Percentiles rank a stretch among this genome's conserved stretches.
phyloP scores from a whole-genome alignment of 129 eudicot genomes.

The Flaveria trinervia region DNA sequence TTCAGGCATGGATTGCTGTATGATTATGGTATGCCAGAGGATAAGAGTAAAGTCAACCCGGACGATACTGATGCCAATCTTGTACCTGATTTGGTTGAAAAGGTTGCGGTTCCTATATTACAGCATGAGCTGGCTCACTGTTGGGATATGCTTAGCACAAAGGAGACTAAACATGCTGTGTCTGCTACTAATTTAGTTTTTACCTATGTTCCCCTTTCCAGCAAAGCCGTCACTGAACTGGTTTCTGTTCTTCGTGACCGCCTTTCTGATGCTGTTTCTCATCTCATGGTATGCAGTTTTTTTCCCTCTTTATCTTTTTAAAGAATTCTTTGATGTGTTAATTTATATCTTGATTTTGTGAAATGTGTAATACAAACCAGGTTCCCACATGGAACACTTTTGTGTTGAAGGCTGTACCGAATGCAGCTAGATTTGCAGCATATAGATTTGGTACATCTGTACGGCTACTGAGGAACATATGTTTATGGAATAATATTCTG shows the following conservation, averaged over 20 bases:
- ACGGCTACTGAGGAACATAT: slow-evolving; percentile 81
- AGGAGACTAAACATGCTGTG: slow-evolving; percentile 78
- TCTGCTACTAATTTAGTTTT: slow-evolving; percentile 67
- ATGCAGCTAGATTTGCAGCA: slow-evolving; percentile 84
- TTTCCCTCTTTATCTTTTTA: too few relatives aligned
- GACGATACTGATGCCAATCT: slow-evolving; percentile 75
- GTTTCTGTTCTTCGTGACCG: slow-evolving; percentile 69
- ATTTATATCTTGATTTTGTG: slow-evolving; percentile 15
- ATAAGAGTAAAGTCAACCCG: slow-evolving; percentile 43
- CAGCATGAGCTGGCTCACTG: slow-evolving; percentile 71
- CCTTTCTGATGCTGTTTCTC: slow-evolving; percentile 70
- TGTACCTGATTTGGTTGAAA: slow-evolving; percentile 81
- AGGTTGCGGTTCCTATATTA: slow-evolving; percentile 83
- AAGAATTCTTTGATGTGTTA: neutral
- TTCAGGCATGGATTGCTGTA: slow-evolving; percentile 80
- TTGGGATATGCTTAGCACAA: slow-evolving; percentile 89
- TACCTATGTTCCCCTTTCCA: slow-evolving; percentile 64
- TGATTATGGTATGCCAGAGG: slow-evolving; percentile 69
- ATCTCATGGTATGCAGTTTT: slow-evolving; percentile 53
- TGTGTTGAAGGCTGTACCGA: slow-evolving; percentile 83
- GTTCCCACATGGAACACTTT: slow-evolving; percentile 87
- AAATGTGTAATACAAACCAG: slow-evolving; percentile 32
- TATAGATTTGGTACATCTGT: slow-evolving; percentile 83
- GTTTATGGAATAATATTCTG: slow-evolving; percentile 77
- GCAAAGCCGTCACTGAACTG: slow-evolving; percentile 67